A percentile compares a stretch with the other conserved stretches of the same genome.
phyloP scores from a whole-genome alignment of 495 filamentous ascomycete genomes.

The Aeminium ludgeri region DNA sequence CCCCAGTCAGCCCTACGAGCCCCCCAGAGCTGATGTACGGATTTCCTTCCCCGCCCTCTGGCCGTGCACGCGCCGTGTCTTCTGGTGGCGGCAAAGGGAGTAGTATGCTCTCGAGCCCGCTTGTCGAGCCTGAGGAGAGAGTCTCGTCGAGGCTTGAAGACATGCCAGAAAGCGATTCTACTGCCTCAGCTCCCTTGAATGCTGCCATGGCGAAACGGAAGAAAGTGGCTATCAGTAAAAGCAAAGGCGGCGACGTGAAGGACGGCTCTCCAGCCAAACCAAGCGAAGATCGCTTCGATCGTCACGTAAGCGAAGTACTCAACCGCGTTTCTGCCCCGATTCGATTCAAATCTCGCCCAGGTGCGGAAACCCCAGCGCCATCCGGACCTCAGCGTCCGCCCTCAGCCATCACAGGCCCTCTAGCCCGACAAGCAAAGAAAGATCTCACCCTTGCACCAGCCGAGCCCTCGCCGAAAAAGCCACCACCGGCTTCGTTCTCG shows the following conservation, averaged over 20 bases:
- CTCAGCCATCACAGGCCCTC: too few species aligned
- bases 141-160: too few species aligned
- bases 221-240: not conserved
- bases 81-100: too few species aligned
- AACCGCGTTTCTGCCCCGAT: slow-evolving; percentile 61
- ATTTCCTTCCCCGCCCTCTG: too few species aligned
- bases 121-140: too few species aligned
- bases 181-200: slow-evolving; percentile 9
- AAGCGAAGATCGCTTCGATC: slow-evolving; percentile 53
- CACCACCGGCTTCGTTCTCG: slow-evolving; percentile 27
- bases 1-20: too few species aligned
- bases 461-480: slow-evolving; percentile 8
- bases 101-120: too few species aligned
- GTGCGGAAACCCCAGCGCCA: slow-evolving; percentile 19
- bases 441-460: slow-evolving; percentile 15
- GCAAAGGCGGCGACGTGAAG: not conserved
- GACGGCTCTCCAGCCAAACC: slow-evolving; percentile 3
- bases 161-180: not conserved
- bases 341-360: slow-evolving; percentile 43
- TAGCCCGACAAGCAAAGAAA: not conserved
- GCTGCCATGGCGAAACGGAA: slow-evolving; percentile 21
- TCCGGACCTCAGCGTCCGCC: too few species aligned
- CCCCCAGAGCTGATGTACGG: too few species aligned
- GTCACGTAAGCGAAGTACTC: slow-evolving; percentile 72
- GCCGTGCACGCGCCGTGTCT: too few species aligned